These are phyloP conservation scores for Cubamyces lactineus DNA, from an alignment of 768 basidiomycete species.

Conservation along the genomic window DNA sequence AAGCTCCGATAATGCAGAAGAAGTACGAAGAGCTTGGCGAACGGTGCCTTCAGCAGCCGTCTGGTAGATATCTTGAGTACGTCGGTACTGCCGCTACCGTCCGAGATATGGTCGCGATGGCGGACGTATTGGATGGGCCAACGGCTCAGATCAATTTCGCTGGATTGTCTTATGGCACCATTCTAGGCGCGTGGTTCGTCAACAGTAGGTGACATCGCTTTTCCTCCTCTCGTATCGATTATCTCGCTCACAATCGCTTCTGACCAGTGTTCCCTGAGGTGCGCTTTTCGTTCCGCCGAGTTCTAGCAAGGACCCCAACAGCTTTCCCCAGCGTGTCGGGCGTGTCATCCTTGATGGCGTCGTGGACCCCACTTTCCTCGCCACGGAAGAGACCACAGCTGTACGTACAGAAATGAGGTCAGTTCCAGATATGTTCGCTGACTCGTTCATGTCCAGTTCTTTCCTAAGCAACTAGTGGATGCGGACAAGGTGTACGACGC, in stretches of 20 bases:
- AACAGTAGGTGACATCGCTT: conserved; percentile 1
- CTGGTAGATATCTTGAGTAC: conserved; percentile 10
- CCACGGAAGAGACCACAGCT: neutral
- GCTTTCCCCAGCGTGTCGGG: conserved; percentile 6
- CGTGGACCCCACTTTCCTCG: neutral
- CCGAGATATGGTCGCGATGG: conserved; percentile 14
- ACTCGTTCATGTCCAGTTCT: neutral
- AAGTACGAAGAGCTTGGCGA: conserved; percentile 13
- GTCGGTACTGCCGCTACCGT: conserved; percentile 12
- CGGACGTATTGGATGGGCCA: conserved; percentile 17
- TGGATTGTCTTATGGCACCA: conserved; percentile 13
- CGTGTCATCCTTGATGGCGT: conserved; percentile 15
- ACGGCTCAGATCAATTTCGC: conserved; percentile 11
- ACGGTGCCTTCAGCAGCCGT: conserved; percentile 1
- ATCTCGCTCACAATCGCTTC: too few relatives aligned
- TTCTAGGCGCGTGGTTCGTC: conserved; percentile 13
- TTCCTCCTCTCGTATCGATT: too few relatives aligned
- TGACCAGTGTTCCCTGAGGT: conserved; percentile 15
- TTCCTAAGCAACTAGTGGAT: neutral
- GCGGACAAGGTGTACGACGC: conserved; percentile 14
- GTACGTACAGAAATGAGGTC: neutral
- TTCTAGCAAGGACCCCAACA: neutral
- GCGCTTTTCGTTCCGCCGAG: neutral
- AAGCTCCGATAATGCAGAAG: conserved; percentile 15
- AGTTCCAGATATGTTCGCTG: neutral